Percentiles rank a stretch among this genome's conserved stretches.
phyloP scores from a whole-genome alignment of 768 basidiomycete genomes.

The Mycena venus region DNA sequence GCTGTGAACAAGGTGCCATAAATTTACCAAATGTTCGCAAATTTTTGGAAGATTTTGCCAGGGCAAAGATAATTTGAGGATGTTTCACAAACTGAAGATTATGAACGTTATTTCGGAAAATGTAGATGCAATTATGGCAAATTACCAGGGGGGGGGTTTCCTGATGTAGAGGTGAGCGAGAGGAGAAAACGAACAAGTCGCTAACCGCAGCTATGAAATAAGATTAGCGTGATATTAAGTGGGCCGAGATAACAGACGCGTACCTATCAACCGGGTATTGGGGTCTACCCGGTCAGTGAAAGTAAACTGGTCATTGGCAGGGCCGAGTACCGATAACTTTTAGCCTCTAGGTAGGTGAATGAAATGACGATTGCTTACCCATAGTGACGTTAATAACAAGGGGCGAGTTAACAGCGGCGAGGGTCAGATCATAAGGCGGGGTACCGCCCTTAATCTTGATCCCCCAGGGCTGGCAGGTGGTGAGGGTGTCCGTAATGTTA shows the following conservation, averaged over 20 bases:
- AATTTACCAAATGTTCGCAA: no score
- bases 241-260: constrained; percentile 24
- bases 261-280: constrained; percentile 50
- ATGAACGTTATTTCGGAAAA: no score
- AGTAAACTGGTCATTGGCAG: constrained; percentile 47
- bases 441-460: constrained; percentile 54
- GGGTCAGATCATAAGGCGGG: constrained; percentile 54
- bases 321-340: background rate
- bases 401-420: constrained; percentile 48
- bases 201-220: constrained; percentile 48
- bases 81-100: no score
- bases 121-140: no score
- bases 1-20: no score
- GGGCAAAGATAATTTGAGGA: no score
- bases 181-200: constrained; percentile 54
- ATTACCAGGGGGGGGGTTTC: no score
- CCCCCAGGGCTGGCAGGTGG: constrained; percentile 58
- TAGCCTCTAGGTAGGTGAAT: background rate
- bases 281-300: constrained; percentile 54
- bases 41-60: no score
- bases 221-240: background rate
- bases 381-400: constrained; percentile 54
- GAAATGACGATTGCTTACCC: constrained; percentile 21
- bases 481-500: constrained; percentile 48
- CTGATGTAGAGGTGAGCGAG: background rate